Evolutionary conservation across 2,329 filamentous ascomycete genomes (phyloP).

Genomic region (Pseudocercospora pini-densiflorae): DNA sequence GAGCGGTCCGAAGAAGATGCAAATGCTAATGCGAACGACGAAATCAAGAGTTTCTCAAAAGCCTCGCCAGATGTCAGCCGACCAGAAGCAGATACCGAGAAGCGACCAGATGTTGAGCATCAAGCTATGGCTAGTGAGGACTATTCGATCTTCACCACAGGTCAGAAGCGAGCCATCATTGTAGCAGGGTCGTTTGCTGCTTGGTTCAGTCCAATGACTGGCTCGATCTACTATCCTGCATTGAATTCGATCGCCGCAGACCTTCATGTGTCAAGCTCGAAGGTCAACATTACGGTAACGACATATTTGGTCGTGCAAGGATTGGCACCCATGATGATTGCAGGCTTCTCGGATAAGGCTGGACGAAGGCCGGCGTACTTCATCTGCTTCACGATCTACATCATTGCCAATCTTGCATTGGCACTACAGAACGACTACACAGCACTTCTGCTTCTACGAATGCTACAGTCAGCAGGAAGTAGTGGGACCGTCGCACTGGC

Average conservation of each 20-base stretch:
- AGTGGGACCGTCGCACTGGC: conserved; percentile 73
- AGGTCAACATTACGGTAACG: conserved; percentile 57
- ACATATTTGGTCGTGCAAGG: conserved; percentile 50
- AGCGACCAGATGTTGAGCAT: not conserved
- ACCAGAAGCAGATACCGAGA: not conserved
- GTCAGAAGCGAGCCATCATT: conserved; percentile 39
- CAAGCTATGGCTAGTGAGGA: conserved; percentile 27
- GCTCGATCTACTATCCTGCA: conserved; percentile 47
- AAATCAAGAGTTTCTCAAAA: not conserved
- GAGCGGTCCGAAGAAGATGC: not conserved
- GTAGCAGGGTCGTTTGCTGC: conserved; percentile 34
- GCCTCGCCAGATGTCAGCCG: not conserved
- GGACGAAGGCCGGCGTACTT: conserved; percentile 41
- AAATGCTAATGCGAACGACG: not conserved
- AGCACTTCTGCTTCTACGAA: conserved; percentile 63
- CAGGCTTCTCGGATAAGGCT: conserved; percentile 38
- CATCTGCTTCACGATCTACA: conserved; percentile 39
- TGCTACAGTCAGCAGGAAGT: conserved; percentile 67
- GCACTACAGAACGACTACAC: conserved; percentile 41
- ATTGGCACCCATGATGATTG: conserved; percentile 39
- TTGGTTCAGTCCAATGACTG: conserved; percentile 41
- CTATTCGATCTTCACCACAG: conserved; percentile 38
- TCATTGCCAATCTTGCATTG: conserved; percentile 42
- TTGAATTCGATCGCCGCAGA: conserved; percentile 43
- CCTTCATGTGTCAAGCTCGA: conserved; percentile 46